Evolutionary conservation across 257 asterid genomes (phyloP), one percentile per base, ranked within the genome.

Genomic region (Cinchona pubescens): DNA sequence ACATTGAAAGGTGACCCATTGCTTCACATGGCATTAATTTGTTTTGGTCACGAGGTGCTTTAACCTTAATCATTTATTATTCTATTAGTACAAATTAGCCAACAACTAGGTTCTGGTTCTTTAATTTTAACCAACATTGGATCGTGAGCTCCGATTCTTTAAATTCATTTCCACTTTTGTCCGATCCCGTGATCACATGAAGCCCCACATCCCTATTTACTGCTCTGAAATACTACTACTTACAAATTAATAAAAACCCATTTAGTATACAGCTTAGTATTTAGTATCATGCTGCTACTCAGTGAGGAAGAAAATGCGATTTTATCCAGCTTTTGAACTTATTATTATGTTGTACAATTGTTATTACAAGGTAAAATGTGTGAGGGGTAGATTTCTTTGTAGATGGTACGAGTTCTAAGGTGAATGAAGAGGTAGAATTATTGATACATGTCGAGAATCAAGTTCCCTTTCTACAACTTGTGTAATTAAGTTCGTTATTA

Each of bases 11-110:
- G 46, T 34, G 29, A 35, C 48, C 69, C 14, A 4, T 35, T 27
- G 46, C 45, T 73, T 45, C 77, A 60, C 69, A 73, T 73, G 77
- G 77, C 58, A 40, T 60, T 38, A 25, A 23, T 56, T 42, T 42
- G 45, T 48, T 21, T 15, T 18, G 18, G 55, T 48, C 55, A 48
- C 55, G 23, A 48, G 55, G 23, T 5, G 13, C 55, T 48, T 4
- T 15, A 15, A 48, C 23, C 2, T 16, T 48, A 48, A 15, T 48
- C 4, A 46, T 46, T 48, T 48, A 48, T 14, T 48, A 6, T n/a
- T n/a, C n/a, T n/a, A n/a, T n/a, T n/a, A 72, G 58, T 23, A 34
- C 27, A 37, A 3, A 16, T n/a, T n/a, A n/a, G n/a, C 8, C 40
- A 15, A 38, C 58, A 40, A 38, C n/a, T 38, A 15, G 40, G 56